Percentiles rank a stretch among this genome's conserved stretches.
Conservation (phyloP, 1,284 basidiomycete species). For the Melanopsichium pennsylvanicum region DNA sequence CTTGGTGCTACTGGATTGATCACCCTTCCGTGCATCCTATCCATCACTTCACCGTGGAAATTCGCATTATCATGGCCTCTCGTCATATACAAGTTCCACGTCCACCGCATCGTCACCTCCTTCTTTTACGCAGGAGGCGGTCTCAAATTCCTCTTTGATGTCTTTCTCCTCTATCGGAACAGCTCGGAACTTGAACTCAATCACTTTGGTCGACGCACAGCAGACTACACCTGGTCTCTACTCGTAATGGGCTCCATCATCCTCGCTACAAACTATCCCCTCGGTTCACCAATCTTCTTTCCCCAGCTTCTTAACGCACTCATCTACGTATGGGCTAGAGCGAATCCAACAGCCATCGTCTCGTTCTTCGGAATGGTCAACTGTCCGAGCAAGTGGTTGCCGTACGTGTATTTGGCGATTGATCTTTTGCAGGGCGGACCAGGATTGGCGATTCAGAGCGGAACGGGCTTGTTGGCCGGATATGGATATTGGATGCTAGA, state of each 20-base stretch:
- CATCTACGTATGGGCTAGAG: slow-evolving; percentile 49
- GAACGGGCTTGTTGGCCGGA: slow-evolving; percentile 78
- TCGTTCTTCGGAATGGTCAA: slow-evolving; percentile 56
- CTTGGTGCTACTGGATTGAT: slow-evolving; percentile 73
- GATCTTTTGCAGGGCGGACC: slow-evolving; percentile 77
- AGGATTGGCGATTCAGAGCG: slow-evolving; percentile 70
- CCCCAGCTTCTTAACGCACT: slow-evolving; percentile 76
- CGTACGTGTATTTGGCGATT: slow-evolving; percentile 74
- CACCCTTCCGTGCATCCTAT: slow-evolving; percentile 73
- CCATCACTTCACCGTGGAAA: slow-evolving; percentile 71
- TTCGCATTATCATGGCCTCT: slow-evolving; percentile 72
- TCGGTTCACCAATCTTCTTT: slow-evolving; percentile 72
- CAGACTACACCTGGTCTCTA: slow-evolving; percentile 57
- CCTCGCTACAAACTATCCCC: slow-evolving; percentile 73
- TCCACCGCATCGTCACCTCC: slow-evolving; percentile 80
- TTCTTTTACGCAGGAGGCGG: slow-evolving; percentile 75
- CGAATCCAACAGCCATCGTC: slow-evolving; percentile 45
- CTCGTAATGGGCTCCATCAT: slow-evolving; percentile 50
- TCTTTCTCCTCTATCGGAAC: slow-evolving; percentile 53
- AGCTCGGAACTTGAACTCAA: slow-evolving; percentile 53
- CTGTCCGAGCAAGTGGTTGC: slow-evolving; percentile 75
- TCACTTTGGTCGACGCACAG: slow-evolving; percentile 48
- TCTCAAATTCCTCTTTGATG: slow-evolving; percentile 56
- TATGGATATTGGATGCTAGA: slow-evolving; percentile 70
- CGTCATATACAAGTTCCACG: slow-evolving; percentile 69